Conservation (phyloP, 257 asterid species). For the Osmanthus fragrans region DNA sequence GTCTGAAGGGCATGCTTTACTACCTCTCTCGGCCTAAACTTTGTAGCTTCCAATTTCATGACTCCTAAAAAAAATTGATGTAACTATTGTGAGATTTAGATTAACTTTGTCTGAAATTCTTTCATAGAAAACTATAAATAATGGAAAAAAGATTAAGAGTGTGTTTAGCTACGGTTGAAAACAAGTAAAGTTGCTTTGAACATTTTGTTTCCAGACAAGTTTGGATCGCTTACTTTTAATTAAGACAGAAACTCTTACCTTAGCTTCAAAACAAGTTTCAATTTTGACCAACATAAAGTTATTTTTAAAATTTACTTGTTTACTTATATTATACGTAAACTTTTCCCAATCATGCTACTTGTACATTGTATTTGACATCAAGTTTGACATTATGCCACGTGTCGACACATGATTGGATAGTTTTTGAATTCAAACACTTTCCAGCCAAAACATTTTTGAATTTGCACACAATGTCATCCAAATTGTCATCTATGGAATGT, state of each 20-base stretch:
- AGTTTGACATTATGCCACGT: too few species aligned
- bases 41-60: conserved; percentile 88
- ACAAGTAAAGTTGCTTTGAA: background rate
- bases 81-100: background rate
- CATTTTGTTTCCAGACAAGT: background rate
- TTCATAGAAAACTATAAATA: too few species aligned
- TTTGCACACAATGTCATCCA: too few species aligned
- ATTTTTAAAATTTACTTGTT: background rate
- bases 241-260: too few species aligned
- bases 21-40: conserved; percentile 88
- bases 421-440: too few species aligned
- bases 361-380: too few species aligned
- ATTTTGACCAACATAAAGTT: background rate
- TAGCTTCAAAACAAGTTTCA: background rate
- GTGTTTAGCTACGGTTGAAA: conserved; percentile 6
- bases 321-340: background rate
- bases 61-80: conserved; percentile 49
- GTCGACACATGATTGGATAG: too few species aligned
- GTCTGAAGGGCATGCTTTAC: conserved; percentile 91
- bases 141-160: background rate
- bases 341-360: too few species aligned
- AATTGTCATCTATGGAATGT: too few species aligned
- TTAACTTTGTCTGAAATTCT: background rate
- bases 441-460: too few species aligned
- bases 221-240: background rate